Percentiles rank a stretch among this genome's conserved stretches.
Evolutionary conservation across 768 basidiomycete genomes (phyloP).

Genomic region (Trametopsis cervina): DNA sequence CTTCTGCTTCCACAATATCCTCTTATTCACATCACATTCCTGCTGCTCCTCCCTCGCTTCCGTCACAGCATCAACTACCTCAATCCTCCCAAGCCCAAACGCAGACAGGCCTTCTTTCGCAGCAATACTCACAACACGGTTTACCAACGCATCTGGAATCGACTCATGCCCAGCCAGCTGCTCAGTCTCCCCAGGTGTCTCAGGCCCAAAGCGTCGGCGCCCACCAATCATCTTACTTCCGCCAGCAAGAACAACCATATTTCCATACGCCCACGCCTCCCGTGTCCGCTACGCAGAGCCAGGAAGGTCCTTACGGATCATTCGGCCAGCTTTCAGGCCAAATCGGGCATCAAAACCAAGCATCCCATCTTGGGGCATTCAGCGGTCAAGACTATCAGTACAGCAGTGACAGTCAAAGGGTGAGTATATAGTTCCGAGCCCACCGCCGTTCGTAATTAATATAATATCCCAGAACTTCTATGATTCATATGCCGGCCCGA

Average conservation of each 20-base stretch:
- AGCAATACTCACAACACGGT: conserved; percentile 59
- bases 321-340: conserved; percentile 57
- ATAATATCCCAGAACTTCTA: conserved; percentile 54
- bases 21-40: conserved; percentile 25
- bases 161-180: conserved; percentile 32
- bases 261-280: conserved; percentile 79
- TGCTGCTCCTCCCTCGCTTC: conserved; percentile 17
- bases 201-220: conserved; percentile 34
- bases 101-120: conserved; percentile 20
- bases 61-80: conserved; percentile 7
- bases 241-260: conserved; percentile 64
- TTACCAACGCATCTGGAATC: conserved; percentile 63
- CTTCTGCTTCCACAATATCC: conserved; percentile 26
- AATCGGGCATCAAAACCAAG: conserved; percentile 51
- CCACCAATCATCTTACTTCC: conserved; percentile 64
- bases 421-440: no score
- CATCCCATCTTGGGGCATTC: conserved; percentile 46
- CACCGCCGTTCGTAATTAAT: no score
- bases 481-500: conserved; percentile 62
- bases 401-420: conserved; percentile 51
- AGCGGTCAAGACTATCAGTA: conserved; percentile 63
- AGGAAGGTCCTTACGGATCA: conserved; percentile 54
- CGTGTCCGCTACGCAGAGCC: conserved; percentile 41
- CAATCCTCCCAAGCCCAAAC: conserved; percentile 7
- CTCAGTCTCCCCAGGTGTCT: conserved; percentile 30